A percentile compares a stretch with the other conserved stretches of the same genome.
These are phyloP conservation scores for Beauveria medogensis DNA, from an alignment of 2,329 filamentous ascomycete species.

Conservation along the genomic window DNA sequence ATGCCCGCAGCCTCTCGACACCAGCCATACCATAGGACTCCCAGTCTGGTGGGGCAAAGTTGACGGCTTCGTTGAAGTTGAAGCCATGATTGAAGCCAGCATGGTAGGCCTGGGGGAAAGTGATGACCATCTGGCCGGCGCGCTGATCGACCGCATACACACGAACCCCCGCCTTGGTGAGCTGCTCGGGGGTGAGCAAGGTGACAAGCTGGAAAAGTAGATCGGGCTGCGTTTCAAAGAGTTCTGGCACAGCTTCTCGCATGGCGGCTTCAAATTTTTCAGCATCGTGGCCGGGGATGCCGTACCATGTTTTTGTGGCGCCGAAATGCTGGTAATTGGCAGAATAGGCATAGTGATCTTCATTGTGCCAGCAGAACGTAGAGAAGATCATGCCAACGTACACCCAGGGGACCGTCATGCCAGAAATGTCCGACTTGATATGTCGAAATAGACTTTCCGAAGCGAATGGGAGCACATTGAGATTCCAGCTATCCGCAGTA, in stretches of 20 bases:
- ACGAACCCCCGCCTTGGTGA: slow-evolving; percentile 84
- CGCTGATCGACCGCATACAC: slow-evolving; percentile 95
- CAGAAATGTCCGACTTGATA: slow-evolving; percentile 96
- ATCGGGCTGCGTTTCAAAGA: slow-evolving; percentile 96
- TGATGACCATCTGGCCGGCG: slow-evolving; percentile 92
- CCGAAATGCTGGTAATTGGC: slow-evolving; percentile 98
- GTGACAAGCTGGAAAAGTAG: slow-evolving; percentile 97
- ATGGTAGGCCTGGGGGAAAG: slow-evolving; percentile 94
- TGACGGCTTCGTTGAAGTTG: slow-evolving; percentile 98
- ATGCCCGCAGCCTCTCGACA: slow-evolving; percentile 77
- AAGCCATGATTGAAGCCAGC: slow-evolving; percentile 98
- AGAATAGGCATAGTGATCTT: slow-evolving; percentile 96
- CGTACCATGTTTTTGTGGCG: slow-evolving; percentile 98
- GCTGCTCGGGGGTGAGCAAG: slow-evolving; percentile 81
- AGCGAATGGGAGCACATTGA: slow-evolving; percentile 86
- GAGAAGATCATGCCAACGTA: slow-evolving; percentile 99
- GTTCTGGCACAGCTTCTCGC: slow-evolving; percentile 86
- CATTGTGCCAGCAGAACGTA: slow-evolving; percentile 98
- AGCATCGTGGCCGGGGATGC: slow-evolving; percentile 87
- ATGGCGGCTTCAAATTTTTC: slow-evolving; percentile 94
- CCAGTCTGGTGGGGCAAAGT: slow-evolving; percentile 94
- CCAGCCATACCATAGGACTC: slow-evolving; percentile 83
- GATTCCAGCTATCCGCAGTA: slow-evolving; percentile 87
- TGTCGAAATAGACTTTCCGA: slow-evolving; percentile 90
- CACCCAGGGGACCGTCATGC: slow-evolving; percentile 98